phyloP scores from a whole-genome alignment of 768 basidiomycete genomes.

The Collybia sordida region DNA sequence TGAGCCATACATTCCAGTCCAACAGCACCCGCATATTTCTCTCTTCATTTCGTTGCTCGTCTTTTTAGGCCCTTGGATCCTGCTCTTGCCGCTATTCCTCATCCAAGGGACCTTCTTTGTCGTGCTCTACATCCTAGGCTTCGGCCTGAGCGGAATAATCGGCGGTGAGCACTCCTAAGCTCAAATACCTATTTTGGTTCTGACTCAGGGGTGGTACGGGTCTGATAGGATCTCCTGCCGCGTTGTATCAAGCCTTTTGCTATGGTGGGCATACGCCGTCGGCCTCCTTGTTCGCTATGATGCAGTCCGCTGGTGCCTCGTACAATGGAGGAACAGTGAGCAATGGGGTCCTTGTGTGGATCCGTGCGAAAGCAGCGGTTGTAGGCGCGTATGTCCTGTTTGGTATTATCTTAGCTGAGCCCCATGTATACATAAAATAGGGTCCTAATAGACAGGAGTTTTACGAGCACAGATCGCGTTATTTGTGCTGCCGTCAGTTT shows the following conservation, averaged over 20 bases:
- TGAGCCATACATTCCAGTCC: conserved; percentile 5
- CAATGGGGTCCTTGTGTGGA: conserved; percentile 61
- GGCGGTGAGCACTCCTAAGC: conserved; percentile 14
- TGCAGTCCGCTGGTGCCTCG: conserved; percentile 22
- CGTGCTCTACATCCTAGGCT: conserved; percentile 14
- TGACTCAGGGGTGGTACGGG: not conserved
- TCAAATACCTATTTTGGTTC: not conserved
- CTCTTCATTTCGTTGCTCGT: conserved; percentile 12
- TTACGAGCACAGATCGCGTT: too few relatives aligned
- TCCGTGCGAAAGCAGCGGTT: conserved; percentile 17
- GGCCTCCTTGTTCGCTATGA: conserved; percentile 17
- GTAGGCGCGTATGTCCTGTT: conserved; percentile 17
- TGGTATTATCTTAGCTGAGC: conserved; percentile 6
- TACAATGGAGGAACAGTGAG: conserved; percentile 51
- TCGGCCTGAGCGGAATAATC: conserved; percentile 15
- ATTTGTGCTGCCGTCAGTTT: too few relatives aligned
- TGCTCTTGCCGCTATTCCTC: conserved; percentile 19
- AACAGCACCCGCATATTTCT: conserved; percentile 12
- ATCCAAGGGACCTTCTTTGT: conserved; percentile 15
- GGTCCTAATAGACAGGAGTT: too few relatives aligned
- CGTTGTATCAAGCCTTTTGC: conserved; percentile 18
- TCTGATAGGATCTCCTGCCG: conserved; percentile 21
- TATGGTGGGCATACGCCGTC: conserved; percentile 24
- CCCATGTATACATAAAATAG: too few relatives aligned
- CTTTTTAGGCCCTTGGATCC: conserved; percentile 22